phyloP scores from a whole-genome alignment of 257 asterid genomes.

The Prunella vulgaris region DNA sequence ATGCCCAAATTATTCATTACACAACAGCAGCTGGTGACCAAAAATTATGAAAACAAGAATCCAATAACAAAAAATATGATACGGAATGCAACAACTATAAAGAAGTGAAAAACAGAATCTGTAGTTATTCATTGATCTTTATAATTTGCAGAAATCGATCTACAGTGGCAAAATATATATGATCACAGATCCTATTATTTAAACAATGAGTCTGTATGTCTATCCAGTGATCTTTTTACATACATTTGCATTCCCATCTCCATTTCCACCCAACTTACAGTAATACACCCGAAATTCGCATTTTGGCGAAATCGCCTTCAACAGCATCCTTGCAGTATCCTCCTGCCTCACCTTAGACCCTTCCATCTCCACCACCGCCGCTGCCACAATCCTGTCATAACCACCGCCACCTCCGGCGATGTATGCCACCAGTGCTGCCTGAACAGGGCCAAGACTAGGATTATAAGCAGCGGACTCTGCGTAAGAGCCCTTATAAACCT shows the following conservation, averaged over 20 bases:
- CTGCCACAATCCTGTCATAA: slow-evolving; percentile 72
- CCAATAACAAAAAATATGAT: background rate
- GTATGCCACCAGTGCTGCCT: slow-evolving; percentile 74
- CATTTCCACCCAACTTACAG: slow-evolving; percentile 31
- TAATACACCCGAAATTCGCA: slow-evolving; percentile 53
- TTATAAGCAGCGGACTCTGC: slow-evolving; percentile 86
- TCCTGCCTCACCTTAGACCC: slow-evolving; percentile 56
- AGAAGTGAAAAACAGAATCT: background rate
- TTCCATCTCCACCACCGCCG: slow-evolving; percentile 74
- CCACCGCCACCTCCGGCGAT: slow-evolving; percentile 69
- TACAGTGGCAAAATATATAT: slow-evolving; percentile 29
- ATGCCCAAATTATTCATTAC: background rate
- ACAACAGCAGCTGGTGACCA: too few relatives aligned
- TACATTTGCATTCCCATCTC: too few relatives aligned
- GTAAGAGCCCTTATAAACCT: slow-evolving; percentile 62
- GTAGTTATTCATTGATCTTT: slow-evolving; percentile 25
- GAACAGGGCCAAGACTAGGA: slow-evolving; percentile 84
- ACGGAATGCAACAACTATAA: too few relatives aligned
- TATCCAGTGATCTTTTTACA: slow-evolving; percentile 21
- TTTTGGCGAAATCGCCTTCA: slow-evolving; percentile 60
- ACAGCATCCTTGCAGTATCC: slow-evolving; percentile 54
- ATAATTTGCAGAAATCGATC: slow-evolving; percentile 23
- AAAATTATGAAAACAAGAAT: background rate
- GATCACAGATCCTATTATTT: slow-evolving; percentile 1
- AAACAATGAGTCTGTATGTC: slow-evolving; percentile 10